Evolutionary conservation across 495 filamentous ascomycete species (phyloP), one percentile per base, ranked within the genome.

Genomic region (Annulohypoxylon nitens): DNA sequence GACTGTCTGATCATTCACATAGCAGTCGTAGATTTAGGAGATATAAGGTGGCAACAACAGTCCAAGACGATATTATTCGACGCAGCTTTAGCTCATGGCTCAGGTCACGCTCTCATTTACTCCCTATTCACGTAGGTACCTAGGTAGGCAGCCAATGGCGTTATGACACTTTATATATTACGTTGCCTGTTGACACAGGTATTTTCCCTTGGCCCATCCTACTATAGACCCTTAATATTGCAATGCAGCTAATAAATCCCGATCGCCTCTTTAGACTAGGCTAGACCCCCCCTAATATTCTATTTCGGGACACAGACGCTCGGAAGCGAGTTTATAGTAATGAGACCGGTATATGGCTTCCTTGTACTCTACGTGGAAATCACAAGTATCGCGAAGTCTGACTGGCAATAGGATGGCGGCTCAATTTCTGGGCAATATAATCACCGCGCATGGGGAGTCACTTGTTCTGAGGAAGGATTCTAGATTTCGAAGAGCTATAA

Each of bases 381-480:
- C n/a, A 10, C 26, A 55, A 18, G n/a, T 30, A 39, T 30, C 50
- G 26, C 14, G 5, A 53, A 48, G 26, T 41, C 53, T 4, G 61
- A 61, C 55, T 41, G 47, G 68, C n/a, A 70, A 65, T 66, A 66
- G 59, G 59, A 54, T 50, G 33, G 62, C 57, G 66, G 66, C 61
- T 66, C 65, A 74, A 74, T 69, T 48, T 64, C 71, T 58, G 11
- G 71, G 61, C 48, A 69, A 69, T 69, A 14, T 69, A 69, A 16
- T 61, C 25, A 57, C 16, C 41, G 54, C 16, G 47, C 54, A 43
- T 58, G 33, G 37, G 30, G 23, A 61, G 53, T 26, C 23, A 23
- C 45, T 58, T 47, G 55, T 61, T 36, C 48, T 33, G 18, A 63
- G 34, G 37, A 59, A 50, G 20, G 12, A 51, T 48, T 69, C 54